phyloP scores from a whole-genome alignment of 805 yeast genomes.

The Yarrowia phangngaensis region DNA sequence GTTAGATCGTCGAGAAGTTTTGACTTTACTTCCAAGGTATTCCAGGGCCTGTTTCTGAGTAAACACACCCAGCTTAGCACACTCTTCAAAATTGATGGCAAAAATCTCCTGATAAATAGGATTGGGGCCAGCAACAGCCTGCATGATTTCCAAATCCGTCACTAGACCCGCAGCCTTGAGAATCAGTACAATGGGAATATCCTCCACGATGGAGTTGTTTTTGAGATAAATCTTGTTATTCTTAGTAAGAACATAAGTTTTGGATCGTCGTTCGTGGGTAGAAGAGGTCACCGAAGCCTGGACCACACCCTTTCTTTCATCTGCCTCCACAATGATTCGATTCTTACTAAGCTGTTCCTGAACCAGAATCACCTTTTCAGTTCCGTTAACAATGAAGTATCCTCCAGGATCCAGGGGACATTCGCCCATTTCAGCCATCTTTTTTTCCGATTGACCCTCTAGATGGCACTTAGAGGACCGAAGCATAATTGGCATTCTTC shows the following conservation, averaged over 20 bases:
- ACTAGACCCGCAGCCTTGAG: conserved; percentile 92
- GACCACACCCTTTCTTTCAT: conserved; percentile 86
- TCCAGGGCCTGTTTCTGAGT: conserved; percentile 94
- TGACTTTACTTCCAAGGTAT: conserved; percentile 85
- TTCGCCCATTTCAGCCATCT: conserved; percentile 86
- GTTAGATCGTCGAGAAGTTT: conserved; percentile 82
- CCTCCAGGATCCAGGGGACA: conserved; percentile 99
- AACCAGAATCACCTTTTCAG: conserved; percentile 92
- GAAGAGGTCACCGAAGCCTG: conserved; percentile 98
- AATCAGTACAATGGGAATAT: conserved; percentile 87
- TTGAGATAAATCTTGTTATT: conserved; percentile 84
- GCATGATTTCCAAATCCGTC: conserved; percentile 89
- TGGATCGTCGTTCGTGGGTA: conserved; percentile 96
- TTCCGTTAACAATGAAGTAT: conserved; percentile 94
- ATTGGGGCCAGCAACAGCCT: conserved; percentile 87
- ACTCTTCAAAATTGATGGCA: conserved; percentile 90
- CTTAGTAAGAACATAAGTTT: conserved; percentile 91
- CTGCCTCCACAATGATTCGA: conserved; percentile 97
- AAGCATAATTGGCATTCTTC: conserved; percentile 98
- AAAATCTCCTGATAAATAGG: conserved; percentile 87
- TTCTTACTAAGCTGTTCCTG: conserved; percentile 96
- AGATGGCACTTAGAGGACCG: conserved; percentile 88
- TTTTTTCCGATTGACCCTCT: conserved; percentile 68
- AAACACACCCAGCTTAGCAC: conserved; percentile 75
- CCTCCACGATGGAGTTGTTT: conserved; percentile 94